Percentiles rank a stretch among this genome's conserved stretches.
Conservation (phyloP, 371 early-diverging fungal species). For the Blakeslea trispora region DNA sequence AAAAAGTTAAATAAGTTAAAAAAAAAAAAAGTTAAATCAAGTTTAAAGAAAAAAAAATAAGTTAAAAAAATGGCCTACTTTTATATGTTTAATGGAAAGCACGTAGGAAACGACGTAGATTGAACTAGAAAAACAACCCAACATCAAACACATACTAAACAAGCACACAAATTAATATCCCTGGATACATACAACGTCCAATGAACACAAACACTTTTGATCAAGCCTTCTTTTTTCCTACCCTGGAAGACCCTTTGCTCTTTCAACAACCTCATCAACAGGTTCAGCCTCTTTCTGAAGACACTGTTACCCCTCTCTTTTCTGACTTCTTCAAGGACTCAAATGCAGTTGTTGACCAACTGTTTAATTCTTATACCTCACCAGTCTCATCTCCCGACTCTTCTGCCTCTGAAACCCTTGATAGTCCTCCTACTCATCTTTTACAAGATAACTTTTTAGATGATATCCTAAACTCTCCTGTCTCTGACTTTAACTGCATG, state of each 20-base stretch:
- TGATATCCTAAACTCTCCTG: conserved; percentile 19
- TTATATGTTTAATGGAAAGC: conserved; percentile 48
- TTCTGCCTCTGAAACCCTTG: conserved; percentile 25
- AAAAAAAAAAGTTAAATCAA: conserved; percentile 3
- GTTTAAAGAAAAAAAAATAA: conserved; percentile 20
- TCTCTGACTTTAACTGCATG: conserved; percentile 12
- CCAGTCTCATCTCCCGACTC: conserved; percentile 26
- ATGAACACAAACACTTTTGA: conserved; percentile 11
- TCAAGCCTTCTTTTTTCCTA: conserved; percentile 7
- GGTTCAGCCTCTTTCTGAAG: conserved; percentile 12
- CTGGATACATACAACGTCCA: conserved; percentile 10
- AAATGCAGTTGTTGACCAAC: conserved; percentile 16
- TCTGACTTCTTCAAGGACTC: conserved; percentile 29
- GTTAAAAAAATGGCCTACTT: conserved; percentile 39
- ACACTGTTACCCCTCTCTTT: conserved; percentile 15
- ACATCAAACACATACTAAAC: conserved; percentile 6
- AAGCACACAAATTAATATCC: conserved; percentile 9
- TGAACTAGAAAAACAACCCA: conserved; percentile 34
- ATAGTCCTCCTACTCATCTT: conserved; percentile 27
- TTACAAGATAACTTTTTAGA: conserved; percentile 29
- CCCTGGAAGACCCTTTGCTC: conserved; percentile 21
- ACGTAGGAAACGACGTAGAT: conserved; percentile 51
- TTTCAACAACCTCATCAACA: conserved; percentile 22
- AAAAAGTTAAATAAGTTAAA: neutral
- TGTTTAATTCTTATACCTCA: conserved; percentile 14